Evolutionary conservation across 2,329 filamentous ascomycete genomes (phyloP).

Genomic region (Septoria petroselini): DNA sequence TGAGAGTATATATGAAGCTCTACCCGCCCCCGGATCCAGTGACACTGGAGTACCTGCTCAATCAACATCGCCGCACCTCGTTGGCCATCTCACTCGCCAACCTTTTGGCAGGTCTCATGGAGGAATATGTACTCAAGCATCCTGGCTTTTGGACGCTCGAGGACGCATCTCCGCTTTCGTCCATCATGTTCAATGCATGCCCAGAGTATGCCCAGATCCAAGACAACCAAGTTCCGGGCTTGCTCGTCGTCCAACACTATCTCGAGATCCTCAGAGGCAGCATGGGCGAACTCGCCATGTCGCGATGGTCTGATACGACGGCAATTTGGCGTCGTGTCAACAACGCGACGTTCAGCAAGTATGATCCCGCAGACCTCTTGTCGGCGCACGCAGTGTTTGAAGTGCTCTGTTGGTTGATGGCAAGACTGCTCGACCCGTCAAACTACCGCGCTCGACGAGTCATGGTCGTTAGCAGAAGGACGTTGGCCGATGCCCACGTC

Average conservation of each 20-base stretch:
- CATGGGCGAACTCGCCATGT: not conserved
- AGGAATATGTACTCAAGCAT: constrained; percentile 1
- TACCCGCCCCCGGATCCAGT: constrained; percentile 11
- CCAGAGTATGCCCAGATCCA: constrained; percentile 3
- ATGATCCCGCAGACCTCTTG: not conserved
- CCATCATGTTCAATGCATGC: constrained; percentile 2
- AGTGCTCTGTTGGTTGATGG: constrained; percentile 15
- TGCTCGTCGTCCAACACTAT: constrained; percentile 15
- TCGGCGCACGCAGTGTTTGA: constrained; percentile 13
- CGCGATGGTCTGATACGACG: not conserved
- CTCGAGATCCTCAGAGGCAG: constrained; percentile 3
- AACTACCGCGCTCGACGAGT: not conserved
- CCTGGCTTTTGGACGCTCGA: constrained; percentile 4
- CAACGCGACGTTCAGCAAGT: not conserved
- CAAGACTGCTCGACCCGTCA: constrained; percentile 6
- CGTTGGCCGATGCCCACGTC: constrained; percentile 10
- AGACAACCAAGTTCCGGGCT: constrained; percentile 1
- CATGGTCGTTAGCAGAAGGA: constrained; percentile 2
- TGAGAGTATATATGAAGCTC: constrained; percentile 9
- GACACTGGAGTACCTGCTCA: constrained; percentile 8
- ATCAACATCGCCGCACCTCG: constrained; percentile 6
- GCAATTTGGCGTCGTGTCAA: not conserved
- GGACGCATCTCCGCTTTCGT: not conserved
- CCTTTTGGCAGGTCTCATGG: not conserved
- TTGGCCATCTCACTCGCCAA: not conserved